These are phyloP conservation scores for Spergularia bocconei DNA, from an alignment of 148 eudicot species.

Conservation along the genomic window DNA sequence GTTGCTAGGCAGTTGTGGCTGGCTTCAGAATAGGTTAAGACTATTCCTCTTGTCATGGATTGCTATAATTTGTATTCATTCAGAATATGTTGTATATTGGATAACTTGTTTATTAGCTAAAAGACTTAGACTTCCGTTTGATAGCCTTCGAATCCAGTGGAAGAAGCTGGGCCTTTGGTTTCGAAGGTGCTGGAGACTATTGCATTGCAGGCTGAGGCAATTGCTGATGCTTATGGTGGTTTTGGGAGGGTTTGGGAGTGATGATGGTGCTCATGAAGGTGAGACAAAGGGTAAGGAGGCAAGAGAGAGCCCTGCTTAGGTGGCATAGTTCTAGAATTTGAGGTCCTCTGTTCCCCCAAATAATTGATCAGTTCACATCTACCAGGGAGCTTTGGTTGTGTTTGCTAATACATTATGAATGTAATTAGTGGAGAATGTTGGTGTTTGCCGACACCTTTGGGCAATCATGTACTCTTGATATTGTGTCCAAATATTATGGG, in stretches of 20 bases:
- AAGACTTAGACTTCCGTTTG: too few relatives aligned
- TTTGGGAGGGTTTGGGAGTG: slow-evolving; percentile 30
- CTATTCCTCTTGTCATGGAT: too few relatives aligned
- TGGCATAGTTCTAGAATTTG: too few relatives aligned
- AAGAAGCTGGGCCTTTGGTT: slow-evolving; percentile 32
- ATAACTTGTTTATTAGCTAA: too few relatives aligned
- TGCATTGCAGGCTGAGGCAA: slow-evolving; percentile 23
- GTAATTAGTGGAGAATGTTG: neutral
- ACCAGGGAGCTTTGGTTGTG: too few relatives aligned
- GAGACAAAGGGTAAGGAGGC: neutral
- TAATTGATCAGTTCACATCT: too few relatives aligned
- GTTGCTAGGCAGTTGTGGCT: too few relatives aligned
- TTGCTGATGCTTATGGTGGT: slow-evolving; percentile 37
- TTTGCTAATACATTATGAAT: neutral
- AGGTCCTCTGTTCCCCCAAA: too few relatives aligned
- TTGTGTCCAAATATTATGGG: neutral
- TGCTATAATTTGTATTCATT: too few relatives aligned
- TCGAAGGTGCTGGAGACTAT: slow-evolving; percentile 30
- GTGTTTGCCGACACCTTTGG: neutral
- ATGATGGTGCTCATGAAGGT: slow-evolving; percentile 7
- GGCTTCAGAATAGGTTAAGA: too few relatives aligned
- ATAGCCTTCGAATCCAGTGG: slow-evolving; percentile 15
- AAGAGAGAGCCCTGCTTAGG: slow-evolving; percentile 1
- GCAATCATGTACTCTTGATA: neutral
- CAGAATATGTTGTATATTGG: too few relatives aligned